A percentile compares a stretch with the other conserved stretches of the same genome.
phyloP scores from a whole-genome alignment of 306 rosid genomes.

The Vicia villosa region DNA sequence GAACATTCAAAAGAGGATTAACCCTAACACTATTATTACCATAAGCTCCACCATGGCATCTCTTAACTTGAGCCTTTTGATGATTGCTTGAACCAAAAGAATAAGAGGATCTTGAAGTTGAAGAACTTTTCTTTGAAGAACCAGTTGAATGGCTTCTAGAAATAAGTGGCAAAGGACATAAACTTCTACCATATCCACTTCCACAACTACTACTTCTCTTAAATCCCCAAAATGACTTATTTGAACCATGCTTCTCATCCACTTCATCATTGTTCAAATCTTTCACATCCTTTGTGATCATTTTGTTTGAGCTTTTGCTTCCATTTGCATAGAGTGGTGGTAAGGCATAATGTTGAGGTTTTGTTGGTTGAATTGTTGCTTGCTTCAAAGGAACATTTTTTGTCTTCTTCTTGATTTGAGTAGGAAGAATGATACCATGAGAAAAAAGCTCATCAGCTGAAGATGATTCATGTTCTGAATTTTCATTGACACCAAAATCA shows the following conservation, averaged over 20 bases:
- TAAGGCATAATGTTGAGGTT: conserved; percentile 18
- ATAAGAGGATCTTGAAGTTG: conserved; percentile 39
- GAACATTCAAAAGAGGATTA: conserved; percentile 74
- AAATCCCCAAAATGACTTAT: conserved; percentile 78
- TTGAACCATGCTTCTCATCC: conserved; percentile 54
- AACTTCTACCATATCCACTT: conserved; percentile 70
- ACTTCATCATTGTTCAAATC: conserved; percentile 44
- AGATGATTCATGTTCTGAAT: conserved; percentile 65
- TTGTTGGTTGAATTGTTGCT: conserved; percentile 14
- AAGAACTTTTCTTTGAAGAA: conserved; percentile 43
- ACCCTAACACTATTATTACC: conserved; percentile 50
- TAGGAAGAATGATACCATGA: conserved; percentile 67
- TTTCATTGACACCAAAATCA: conserved; percentile 69
- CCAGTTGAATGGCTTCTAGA: conserved; percentile 88
- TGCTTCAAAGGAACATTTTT: conserved; percentile 29
- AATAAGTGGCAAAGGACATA: conserved; percentile 84
- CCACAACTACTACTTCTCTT: conserved; percentile 93
- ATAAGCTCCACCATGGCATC: conserved; percentile 51
- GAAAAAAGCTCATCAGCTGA: conserved; percentile 93
- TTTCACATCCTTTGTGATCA: conserved; percentile 38
- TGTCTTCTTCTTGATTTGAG: conserved; percentile 62
- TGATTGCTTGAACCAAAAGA: conserved; percentile 39
- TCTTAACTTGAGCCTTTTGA: conserved; percentile 78
- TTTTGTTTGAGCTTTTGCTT: conserved; percentile 44
- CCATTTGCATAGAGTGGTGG: conserved; percentile 28